Base-by-base conservation (phyloP, 345 rosid genomes). In the Luvunga scandens region DNA sequence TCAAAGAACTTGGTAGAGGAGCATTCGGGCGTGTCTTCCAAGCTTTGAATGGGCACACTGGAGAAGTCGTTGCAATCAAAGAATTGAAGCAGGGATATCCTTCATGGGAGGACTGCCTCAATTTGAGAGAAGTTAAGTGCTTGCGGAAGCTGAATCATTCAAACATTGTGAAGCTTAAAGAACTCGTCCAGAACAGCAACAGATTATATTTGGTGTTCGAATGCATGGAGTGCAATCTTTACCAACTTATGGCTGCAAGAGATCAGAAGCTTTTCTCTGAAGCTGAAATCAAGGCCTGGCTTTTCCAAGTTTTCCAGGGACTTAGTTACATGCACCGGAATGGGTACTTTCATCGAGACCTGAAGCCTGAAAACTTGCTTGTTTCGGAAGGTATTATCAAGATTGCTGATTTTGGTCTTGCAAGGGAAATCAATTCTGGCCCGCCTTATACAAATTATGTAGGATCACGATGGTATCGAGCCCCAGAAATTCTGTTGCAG, bases 341-440 rank as follows among this genome's bases (percentile, higher is more conserved):
- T 59, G 98, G 98, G 72, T 93, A 91, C 74, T 94, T 94, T 71
- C 98, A 94, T 81, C 97, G 97, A 45, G 98, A 94, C 82, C 91
- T 94, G 72, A 94, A 94, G 90, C 98, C 98, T 82, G 97, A 92
- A 83, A 94, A 94, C 77, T 71, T 94, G 76, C 78, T 94, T 83
- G 96, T 91, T 64, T 61, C 92, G 1, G 90, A 93, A 85, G 88
- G 81, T 55, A 34, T 81, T 22, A 87, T 94, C 75, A 94, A 93
- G 84, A 85, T 94, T 84, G 98, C 98, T 82, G 98, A 94, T 89
- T 92, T 94, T 82, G 98, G 97, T 63, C 89, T 55, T 55, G 60
- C 60, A 21, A 55, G 9, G n/a, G 60, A 55, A 55, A 55, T 55
- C 9, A 7, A 16, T 21, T 16, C 60, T 55, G n/a, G 24, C 3